Conservation (phyloP, 805 yeast species). For the Candida gorgasii region DNA sequence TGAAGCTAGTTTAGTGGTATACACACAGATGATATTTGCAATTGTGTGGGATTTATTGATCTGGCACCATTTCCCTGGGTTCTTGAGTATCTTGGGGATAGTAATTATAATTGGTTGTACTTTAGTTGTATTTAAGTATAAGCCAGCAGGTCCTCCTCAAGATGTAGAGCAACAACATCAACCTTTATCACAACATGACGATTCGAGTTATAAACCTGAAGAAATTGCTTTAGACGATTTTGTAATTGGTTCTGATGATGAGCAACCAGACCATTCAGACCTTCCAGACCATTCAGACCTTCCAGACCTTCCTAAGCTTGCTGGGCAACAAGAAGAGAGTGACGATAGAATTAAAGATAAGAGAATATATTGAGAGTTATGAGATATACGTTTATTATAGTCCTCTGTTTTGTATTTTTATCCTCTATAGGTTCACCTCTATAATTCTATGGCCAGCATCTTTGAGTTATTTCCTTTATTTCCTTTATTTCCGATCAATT, state of each 20-base stretch:
- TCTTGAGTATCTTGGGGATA: slow-evolving; percentile 70
- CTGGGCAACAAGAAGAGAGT: too few species aligned
- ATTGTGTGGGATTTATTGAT: slow-evolving; percentile 69
- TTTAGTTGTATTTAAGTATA: slow-evolving; percentile 41
- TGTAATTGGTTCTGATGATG: slow-evolving; percentile 24
- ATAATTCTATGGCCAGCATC: too few species aligned
- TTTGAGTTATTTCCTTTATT: too few species aligned
- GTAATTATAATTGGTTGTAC: slow-evolving; percentile 68
- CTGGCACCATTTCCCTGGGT: slow-evolving; percentile 73
- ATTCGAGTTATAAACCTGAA: slow-evolving; percentile 15
- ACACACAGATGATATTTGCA: slow-evolving; percentile 78
- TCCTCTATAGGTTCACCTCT: too few species aligned
- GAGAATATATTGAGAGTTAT: too few species aligned
- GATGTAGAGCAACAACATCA: slow-evolving; percentile 13
- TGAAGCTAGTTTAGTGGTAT: slow-evolving; percentile 70
- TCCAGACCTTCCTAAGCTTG: too few species aligned
- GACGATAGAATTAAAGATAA: too few species aligned
- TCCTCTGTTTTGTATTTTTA: too few species aligned
- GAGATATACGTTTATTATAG: too few species aligned
- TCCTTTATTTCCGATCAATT: too few species aligned
- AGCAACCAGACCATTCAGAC: neutral
- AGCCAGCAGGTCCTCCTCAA: slow-evolving; percentile 12
- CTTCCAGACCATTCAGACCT: too few species aligned
- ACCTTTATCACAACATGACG: slow-evolving; percentile 12
- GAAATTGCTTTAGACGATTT: slow-evolving; percentile 31